Evolutionary conservation across 2,329 filamentous ascomycete genomes (phyloP), one percentile per base, ranked within the genome.

Genomic region (Aspergillaceae sp.): DNA sequence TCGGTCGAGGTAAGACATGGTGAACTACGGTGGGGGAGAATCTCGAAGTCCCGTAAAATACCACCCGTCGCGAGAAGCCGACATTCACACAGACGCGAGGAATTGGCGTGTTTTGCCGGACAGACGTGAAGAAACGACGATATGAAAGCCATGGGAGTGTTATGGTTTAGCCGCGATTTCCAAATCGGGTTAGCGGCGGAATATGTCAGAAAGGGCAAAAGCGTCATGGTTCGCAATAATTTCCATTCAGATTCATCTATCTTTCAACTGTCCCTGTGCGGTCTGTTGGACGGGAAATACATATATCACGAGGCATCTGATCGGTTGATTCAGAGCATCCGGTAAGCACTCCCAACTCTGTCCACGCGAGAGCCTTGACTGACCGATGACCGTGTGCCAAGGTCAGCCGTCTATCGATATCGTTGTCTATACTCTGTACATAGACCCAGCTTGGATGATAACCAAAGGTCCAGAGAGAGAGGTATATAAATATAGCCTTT

Each of bases 1-100:
- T 52, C 56, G 59, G 43, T 60, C 55, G 48, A 59, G 57, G 40
- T 60, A 61, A 42, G 63, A 54, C 67, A 69, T 69, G 41, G 51
- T 53, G 55, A 46, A 19, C 19, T 19, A 19, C 19, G 19, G 19
- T 19, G 19, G 19, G 19, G 19, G 19, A 1, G 19, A 19, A 19
- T 19, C 19, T 19, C 19, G 2, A 19, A 19, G 19, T 19, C 36
- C 36, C 7, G 26, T 10, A 7, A 26, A 26, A 26, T 2, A 38
- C 26, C 3, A 8, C 9, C 9, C 19, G 19, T 19, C 36, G 11
- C 6, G 11, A 7, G 7, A 3, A 7, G 10, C 30, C 35, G 35
- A 35, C 43, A 52, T 55, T 48, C 48, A 50, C 41, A 33, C 27
- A 8, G 36, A 7, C 8, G 27, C 2, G 36, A 4, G 4, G 36